Evolutionary conservation across 345 rosid species (phyloP).

Genomic region (Hypericum perforatum): DNA sequence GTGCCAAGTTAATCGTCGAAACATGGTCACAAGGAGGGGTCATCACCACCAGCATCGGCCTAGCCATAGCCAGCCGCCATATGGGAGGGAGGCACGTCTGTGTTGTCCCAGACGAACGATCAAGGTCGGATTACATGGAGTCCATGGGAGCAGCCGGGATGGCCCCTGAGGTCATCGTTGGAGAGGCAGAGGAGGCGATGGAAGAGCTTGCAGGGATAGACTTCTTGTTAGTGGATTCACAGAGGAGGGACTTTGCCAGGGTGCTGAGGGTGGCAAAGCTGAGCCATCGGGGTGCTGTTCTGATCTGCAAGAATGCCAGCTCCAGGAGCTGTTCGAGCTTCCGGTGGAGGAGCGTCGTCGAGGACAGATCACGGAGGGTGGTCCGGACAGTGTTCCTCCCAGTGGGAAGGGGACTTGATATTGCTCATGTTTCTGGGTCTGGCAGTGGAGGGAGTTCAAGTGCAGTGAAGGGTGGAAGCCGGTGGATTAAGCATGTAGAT

Average conservation of each 20-base stretch:
- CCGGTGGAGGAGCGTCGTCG: constrained; percentile 47
- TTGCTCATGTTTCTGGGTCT: constrained; percentile 34
- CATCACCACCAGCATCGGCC: constrained; percentile 59
- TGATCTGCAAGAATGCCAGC: constrained; percentile 65
- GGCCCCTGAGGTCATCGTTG: constrained; percentile 35
- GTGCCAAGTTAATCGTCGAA: constrained; percentile 58
- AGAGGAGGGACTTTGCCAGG: constrained; percentile 41
- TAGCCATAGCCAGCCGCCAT: constrained; percentile 60
- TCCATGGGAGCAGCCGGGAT: constrained; percentile 29
- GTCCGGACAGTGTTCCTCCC: constrained; percentile 59
- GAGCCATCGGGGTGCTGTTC: constrained; percentile 57
- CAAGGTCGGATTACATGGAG: constrained; percentile 41
- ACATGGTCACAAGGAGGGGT: constrained; percentile 63
- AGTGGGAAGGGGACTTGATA: constrained; percentile 68
- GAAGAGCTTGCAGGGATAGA: constrained; percentile 43
- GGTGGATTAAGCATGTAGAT: constrained; percentile 75
- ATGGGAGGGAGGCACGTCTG: constrained; percentile 73
- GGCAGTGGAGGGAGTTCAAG: constrained; percentile 14
- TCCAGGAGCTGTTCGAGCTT: constrained; percentile 32
- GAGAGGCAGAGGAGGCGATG: constrained; percentile 55
- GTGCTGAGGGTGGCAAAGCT: constrained; percentile 53
- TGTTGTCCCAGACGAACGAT: constrained; percentile 59
- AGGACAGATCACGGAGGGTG: constrained; percentile 40
- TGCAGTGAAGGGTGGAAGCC: constrained; percentile 27
- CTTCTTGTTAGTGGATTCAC: constrained; percentile 70